Base-by-base conservation (phyloP, 176 grass and related monocot genomes). In the Saccharum spontaneum region DNA sequence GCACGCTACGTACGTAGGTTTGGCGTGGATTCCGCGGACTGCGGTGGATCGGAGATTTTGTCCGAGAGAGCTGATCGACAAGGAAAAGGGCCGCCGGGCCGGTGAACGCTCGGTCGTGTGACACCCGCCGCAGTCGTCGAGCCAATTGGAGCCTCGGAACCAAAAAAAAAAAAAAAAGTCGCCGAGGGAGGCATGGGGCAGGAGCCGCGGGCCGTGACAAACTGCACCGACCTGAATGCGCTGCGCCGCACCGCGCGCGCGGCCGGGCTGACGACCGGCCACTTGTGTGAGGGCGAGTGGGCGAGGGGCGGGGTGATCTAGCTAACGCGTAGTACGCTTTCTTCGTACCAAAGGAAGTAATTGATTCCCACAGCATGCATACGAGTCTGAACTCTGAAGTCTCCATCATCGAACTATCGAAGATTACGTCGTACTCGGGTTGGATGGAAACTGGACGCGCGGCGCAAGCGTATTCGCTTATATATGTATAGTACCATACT, bases 121-220 rank as follows among this genome's bases (percentile, higher is more conserved):
- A 59, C 16, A 59, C 34, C 63, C 62, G 18, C 79, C 44, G 62
- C 22, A 24, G 17, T 11, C 37, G n/a, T 10, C 24, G 4, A 15
- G 60, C 43, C 55, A 64, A 66, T 46, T 1, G 50, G 57, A 16
- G 31, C 14, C 8, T 9, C 66, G 33, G 31, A 18, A 24, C 59
- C n/a, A 24, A 26, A 65, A 23, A 10, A 24, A 10, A 62, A 10
- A 14, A 13, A 71, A 60, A 28, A 60, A 10, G 75, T 71, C 83
- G 49, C 20, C 49, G 40, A 7, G 30, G 31, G 44, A 55, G 59
- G 85, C 69, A 81, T 86, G 77, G 84, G 76, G 16, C 75, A 46
- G 75, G 82, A 74, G 81, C 26, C 67, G 6, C 10, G 76, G 20
- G 7, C 76, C 52, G 37, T 72, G 80, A 72, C 68, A 28, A 57